Base-by-base conservation (phyloP, 805 yeast species). In the Kuraishia cidri region DNA sequence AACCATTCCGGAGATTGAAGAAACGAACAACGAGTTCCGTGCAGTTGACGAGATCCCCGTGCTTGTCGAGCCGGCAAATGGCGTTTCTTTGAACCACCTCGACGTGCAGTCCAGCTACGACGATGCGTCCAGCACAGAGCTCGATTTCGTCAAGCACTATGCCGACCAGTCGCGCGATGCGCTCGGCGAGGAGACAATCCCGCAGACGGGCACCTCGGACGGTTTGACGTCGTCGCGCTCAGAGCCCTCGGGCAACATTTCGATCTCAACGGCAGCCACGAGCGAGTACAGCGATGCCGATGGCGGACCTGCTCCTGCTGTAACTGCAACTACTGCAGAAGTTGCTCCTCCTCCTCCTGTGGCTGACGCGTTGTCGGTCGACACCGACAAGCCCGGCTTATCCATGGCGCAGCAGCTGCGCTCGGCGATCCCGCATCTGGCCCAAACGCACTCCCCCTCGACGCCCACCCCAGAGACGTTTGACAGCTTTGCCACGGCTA, bases 391-490 rank as follows among this genome's bases (percentile, higher is more conserved):
- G 26, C 10, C 38, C 34, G 23, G 40, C 26, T 5, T 41, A 26
- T 46, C 52, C 21, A 64, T 69, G 67, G 76, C 76, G 4, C 66
- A 67, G 35, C 64, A 66, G 32, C 39, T 69, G 14, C 61, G 74
- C 33, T 58, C 69, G 4, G 58, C 60, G 0, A 55, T 62, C 29
- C 58, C 62, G 17, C 41, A 18, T 32, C 45, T 35, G 7, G n/a
- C 24, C n/a, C 34, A 32, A 11, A 45, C 44, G 8, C 42, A 43
- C 2, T 27, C 46, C 9, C 56, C 60, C 10, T 39, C 36, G 14
- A 21, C 29, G 24, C 33, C 31, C 20, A 32, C 26, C 6, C 29
- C 38, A 14, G 25, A 38, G 14, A 26, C 31, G 12, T 33, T 38
- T 26, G n/a, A n/a, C n/a, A n/a, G n/a, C n/a, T n/a, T n/a, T n/a